Percentiles rank a stretch among this genome's conserved stretches.
Evolutionary conservation across 1,284 basidiomycete species (phyloP).

Genomic region (Anthracocystis walkeri): DNA sequence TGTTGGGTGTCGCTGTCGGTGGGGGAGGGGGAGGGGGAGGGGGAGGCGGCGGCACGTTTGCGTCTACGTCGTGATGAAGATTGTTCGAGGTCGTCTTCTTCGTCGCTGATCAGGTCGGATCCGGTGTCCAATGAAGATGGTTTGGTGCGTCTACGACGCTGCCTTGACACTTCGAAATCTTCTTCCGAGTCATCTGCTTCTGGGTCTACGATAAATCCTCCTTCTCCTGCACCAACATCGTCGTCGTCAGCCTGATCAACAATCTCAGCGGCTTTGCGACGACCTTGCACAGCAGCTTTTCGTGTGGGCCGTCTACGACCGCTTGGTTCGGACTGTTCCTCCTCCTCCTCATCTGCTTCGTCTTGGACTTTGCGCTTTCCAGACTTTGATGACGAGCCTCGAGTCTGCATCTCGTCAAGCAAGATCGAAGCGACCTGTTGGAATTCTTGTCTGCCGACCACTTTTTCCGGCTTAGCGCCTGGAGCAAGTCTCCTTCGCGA

Average conservation of each 20-base stretch:
- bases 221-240: constrained; percentile 17
- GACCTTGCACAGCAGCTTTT: constrained; percentile 30
- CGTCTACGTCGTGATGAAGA: constrained; percentile 2
- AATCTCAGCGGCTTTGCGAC: constrained; percentile 27
- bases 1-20: constrained; percentile 2
- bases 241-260: constrained; percentile 15
- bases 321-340: not conserved
- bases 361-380: constrained; percentile 1
- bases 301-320: constrained; percentile 27
- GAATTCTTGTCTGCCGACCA: constrained; percentile 52
- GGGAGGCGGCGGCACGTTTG: constrained; percentile 2
- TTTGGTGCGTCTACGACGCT: constrained; percentile 4
- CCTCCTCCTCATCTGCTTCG: constrained; percentile 10
- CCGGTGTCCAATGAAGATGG: constrained; percentile 18
- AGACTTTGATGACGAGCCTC: not conserved
- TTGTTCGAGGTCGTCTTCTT: constrained; percentile 11
- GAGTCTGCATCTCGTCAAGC: constrained; percentile 21
- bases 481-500: constrained; percentile 19
- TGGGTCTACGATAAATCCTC: constrained; percentile 38
- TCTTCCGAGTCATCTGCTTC: constrained; percentile 34
- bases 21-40: constrained; percentile 7
- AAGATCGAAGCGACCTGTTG: constrained; percentile 47
- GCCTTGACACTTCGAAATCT: constrained; percentile 29
- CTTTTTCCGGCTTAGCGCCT: constrained; percentile 37
- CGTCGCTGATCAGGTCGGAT: constrained; percentile 20